Base-by-base conservation (phyloP, 441 rosid genomes). In the Pelargonium cotyledonis region DNA sequence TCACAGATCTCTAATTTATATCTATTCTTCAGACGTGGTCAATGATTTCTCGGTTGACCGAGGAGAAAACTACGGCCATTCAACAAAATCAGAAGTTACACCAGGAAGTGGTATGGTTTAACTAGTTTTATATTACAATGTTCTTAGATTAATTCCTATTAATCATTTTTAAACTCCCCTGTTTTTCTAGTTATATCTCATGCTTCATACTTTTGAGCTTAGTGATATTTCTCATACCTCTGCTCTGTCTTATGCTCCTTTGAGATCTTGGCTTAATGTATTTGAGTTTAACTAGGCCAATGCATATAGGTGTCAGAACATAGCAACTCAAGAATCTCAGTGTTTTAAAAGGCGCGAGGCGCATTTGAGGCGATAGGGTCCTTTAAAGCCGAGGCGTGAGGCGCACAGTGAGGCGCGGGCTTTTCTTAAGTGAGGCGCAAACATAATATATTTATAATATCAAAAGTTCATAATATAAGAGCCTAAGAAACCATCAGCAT, bases 1-100 rank as follows among this genome's bases (percentile, higher is more conserved):
- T 51, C 16, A n/a, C 19, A 68, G 41, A 26, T 65, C 67, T 65
- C 60, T 46, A 60, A 69, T 67, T 46, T 29, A 47, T 63, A 23
- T 73, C 44, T 62, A 12, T 73, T 58, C 68, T 29, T 61, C 80
- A 86, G 89, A 79, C 75, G 31, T 80, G 79, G 84, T 77, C 86
- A 12, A 38, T 78, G 69, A 86, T 93, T 64, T 85, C 85, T n/a
- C 88, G 78, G 76, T 76, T 93, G 83, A 90, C 90, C 0, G 92
- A 86, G n/a, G 96, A 93, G 85, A 93, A 85, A 81, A 62, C 82
- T 71, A 69, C 70, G 68, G 91, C 92, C 53, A 70, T 83, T 65
- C 82, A 83, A 66, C 87, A 81, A 80, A 85, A 78, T 69, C 82
- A 80, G 77, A 78, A 70, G 86, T 85, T 93, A 71, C 78, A 16